Evolutionary conservation across 352 stramenopile genomes (phyloP), one percentile per base, ranked within the genome.

Genomic region (Globisporangium echinulatum): DNA sequence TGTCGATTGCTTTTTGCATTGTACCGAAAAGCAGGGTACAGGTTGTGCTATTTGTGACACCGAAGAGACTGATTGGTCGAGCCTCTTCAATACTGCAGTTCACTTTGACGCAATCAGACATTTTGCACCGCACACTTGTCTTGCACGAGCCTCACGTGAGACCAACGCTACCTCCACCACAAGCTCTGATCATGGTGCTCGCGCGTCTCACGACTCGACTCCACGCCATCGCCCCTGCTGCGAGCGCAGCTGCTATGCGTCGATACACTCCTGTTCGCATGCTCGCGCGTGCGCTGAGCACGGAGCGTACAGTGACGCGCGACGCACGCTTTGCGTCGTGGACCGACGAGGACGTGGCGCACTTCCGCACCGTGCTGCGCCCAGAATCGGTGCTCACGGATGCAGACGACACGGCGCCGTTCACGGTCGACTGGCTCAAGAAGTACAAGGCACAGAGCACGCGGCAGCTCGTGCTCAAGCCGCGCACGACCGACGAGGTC

Each of bases 401-500:
- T 6, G 36, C 64, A 9, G 84, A 94, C 49, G 81, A 90, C 58
- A 89, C 84, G 17, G 74, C 74, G 46, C 33, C 77, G 58, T 94
- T 79, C 72, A 92, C 77, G 37, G 65, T 76, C 49, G 87, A 96
- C 70, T 96, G 87, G 87, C 79, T 91, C 33, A 80, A 90, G 55
- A 94, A 96, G 62, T 96, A 91, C 74, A 79, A 87, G 57, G 71
- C 73, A 9, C 40, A 61, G 46, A 87, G 70, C 61, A 68, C 49
- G 46, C 79, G 77, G 54, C 69, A 85, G 53, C 80, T 96, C 59
- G 90, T 96, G 60, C 72, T 96, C n/a, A 85, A 85, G 39, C 92
- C 92, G 46, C 80, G 87, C 60, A 96, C 76, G 7, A 97, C 88
- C 0, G 78, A 90, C 47, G 73, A 98, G 57, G 85, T 98, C 40